phyloP scores from a whole-genome alignment of 352 stramenopile species.

The Globisporangium viniferum region DNA sequence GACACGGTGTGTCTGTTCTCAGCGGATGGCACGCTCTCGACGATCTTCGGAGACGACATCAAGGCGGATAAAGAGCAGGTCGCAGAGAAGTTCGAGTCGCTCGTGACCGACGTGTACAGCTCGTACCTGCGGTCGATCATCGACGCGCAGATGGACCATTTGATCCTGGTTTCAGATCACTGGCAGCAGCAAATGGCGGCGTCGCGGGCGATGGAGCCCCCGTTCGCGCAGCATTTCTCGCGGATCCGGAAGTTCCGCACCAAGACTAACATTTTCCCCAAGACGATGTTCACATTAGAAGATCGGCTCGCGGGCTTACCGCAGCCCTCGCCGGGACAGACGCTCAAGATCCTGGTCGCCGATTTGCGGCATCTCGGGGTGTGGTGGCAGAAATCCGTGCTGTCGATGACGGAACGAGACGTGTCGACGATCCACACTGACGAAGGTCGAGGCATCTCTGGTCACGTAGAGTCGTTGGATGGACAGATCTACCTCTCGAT shows the following conservation, averaged over 20 bases:
- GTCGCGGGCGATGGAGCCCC: slow-evolving; percentile 14
- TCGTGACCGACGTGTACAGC: slow-evolving; percentile 62
- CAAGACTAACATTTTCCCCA: slow-evolving; percentile 61
- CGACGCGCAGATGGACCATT: slow-evolving; percentile 52
- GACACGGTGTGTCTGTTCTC: slow-evolving; percentile 71
- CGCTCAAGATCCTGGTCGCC: slow-evolving; percentile 49
- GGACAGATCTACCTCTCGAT: slow-evolving; percentile 61
- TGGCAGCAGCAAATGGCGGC: slow-evolving; percentile 53
- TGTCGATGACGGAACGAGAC: slow-evolving; percentile 48
- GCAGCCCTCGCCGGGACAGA: slow-evolving; percentile 28
- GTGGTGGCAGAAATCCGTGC: slow-evolving; percentile 67
- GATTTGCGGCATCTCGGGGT: slow-evolving; percentile 47
- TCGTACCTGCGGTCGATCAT: slow-evolving; percentile 46
- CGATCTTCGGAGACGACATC: slow-evolving; percentile 68
- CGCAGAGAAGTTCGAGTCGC: slow-evolving; percentile 55
- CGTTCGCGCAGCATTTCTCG: slow-evolving; percentile 38
- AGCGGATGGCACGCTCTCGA: slow-evolving; percentile 55
- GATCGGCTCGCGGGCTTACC: slow-evolving; percentile 42
- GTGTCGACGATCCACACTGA: slow-evolving; percentile 59
- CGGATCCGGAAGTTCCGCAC: slow-evolving; percentile 54
- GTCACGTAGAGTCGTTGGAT: slow-evolving; percentile 53
- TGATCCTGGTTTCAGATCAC: slow-evolving; percentile 51
- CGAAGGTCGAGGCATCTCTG: slow-evolving; percentile 38
- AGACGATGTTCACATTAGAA: slow-evolving; percentile 46
- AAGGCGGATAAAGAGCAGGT: slow-evolving; percentile 45